A percentile compares a stretch with the other conserved stretches of the same genome.
Conservation (phyloP, 306 rosid species). For the Lathyrus tuberosus region DNA sequence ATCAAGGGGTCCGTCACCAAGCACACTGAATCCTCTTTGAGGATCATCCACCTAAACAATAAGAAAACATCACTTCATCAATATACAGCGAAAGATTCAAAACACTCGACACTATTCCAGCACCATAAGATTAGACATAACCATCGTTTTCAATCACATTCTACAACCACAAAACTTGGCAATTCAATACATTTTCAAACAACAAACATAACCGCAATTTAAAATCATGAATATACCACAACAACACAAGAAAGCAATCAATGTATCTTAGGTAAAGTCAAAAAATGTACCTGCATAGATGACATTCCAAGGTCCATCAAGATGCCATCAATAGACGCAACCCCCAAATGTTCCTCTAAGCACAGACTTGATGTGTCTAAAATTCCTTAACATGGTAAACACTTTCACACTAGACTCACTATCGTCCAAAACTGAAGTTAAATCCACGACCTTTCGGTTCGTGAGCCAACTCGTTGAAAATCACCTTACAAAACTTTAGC, state of each 20-base stretch:
- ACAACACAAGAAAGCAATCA: background rate
- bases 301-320: conserved; percentile 98
- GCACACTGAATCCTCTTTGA: too few species aligned
- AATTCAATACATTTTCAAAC: background rate
- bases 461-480: too few species aligned
- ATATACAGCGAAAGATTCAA: conserved; percentile 25
- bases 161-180: background rate
- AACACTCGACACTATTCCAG: conserved; percentile 8
- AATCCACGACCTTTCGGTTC: too few species aligned
- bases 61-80: too few species aligned
- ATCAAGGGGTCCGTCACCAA: conserved; percentile 78
- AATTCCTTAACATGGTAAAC: conserved; percentile 65
- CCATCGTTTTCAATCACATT: conserved; percentile 5
- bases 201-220: background rate
- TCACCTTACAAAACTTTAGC: too few species aligned
- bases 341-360: conserved; percentile 46
- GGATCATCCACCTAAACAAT: too few species aligned
- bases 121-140: background rate
- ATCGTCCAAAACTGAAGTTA: conserved; percentile 34
- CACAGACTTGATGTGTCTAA: conserved; percentile 59
- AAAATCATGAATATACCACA: background rate
- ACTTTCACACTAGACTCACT: conserved; percentile 40
- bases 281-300: conserved; percentile 81
- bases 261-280: background rate
- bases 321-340: conserved; percentile 68